Conservation (phyloP, 441 rosid genomes). For the Bocquillonia castaneifolia region DNA sequence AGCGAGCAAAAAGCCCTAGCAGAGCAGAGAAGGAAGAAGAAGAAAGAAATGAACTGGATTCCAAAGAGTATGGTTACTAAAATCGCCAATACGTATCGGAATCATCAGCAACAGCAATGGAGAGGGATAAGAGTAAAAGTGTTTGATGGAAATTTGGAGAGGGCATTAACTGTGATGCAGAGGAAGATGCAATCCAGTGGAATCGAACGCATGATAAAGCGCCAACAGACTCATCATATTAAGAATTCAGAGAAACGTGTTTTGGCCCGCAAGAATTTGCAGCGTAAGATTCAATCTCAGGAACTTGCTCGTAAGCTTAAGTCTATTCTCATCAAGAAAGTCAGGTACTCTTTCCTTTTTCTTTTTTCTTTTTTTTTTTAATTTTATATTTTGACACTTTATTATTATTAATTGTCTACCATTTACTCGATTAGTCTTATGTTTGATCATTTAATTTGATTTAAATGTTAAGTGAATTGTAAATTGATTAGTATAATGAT, state of each 20-base stretch:
- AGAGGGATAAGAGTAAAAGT: conserved; percentile 83
- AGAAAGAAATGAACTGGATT: no score
- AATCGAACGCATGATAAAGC: conserved; percentile 73
- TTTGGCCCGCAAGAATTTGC: conserved; percentile 61
- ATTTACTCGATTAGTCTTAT: no score
- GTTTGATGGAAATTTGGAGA: conserved; percentile 53
- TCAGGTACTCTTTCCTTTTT: conserved; percentile 43
- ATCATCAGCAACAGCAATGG: conserved; percentile 50
- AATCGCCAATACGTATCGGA: conserved; percentile 19
- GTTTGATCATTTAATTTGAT: no score
- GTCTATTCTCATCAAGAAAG: conserved; percentile 74
- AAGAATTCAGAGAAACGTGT: conserved; percentile 91
- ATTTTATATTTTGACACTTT: no score
- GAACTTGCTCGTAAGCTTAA: conserved; percentile 70
- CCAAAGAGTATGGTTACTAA: no score
- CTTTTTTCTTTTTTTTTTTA: background rate
- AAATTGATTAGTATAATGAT: no score
- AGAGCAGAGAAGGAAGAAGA: no score
- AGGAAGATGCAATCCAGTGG: conserved; percentile 78
- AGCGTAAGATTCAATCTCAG: conserved; percentile 59
- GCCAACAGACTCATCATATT: conserved; percentile 52
- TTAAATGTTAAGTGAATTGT: no score
- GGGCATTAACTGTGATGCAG: conserved; percentile 58
- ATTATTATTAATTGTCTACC: no score
- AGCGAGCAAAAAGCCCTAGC: no score